Evolutionary conservation across 2,329 filamentous ascomycete genomes (phyloP), one percentile per base, ranked within the genome.

Genomic region (Verticillium longisporum): DNA sequence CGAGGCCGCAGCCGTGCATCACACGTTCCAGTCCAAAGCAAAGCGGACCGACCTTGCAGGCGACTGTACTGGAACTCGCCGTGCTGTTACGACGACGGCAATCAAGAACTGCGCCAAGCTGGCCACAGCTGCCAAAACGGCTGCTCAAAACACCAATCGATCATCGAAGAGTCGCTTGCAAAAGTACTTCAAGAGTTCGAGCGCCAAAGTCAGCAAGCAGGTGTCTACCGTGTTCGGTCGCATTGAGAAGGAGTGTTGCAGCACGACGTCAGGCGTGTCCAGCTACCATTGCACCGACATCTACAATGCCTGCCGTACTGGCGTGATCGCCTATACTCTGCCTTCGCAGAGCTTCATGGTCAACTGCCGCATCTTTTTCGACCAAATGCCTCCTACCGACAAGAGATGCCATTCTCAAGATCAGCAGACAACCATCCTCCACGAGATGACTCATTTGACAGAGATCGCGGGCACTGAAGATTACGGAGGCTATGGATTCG

Each of bases 121-220:
- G 6, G 83, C 86, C 1, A 73, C 72, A 2, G 72, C 74, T 1
- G 57, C 33, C 33, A 36, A 36, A 10, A 36, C 5, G 33, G 33
- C 33, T 36, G 5, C 57, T 9, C 57, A 32, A 21, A 14, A 14
- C n/a, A 37, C 62, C 21, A 62, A 58, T 15, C 33, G 41, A 15
- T 34, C 41, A 26, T 50, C 61, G 55, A 10, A 41, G 32, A 55
- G 15, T 64, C 83, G 79, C 67, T 71, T 87, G 65, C 71, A 71
- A 26, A 83, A 87, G 68, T 89, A 86, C 78, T 90, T 89, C 80
- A 88, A 87, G 74, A 80, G 80, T 0, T 81, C 80, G 34, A 72
- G 64, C 32, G 7, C 11, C 1, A 54, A 15, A 3, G 59, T 58
- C 26, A 78, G 80, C 55, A 75, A 70, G 56, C 77, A 73, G 1